These are phyloP conservation scores for Alloascoidea hylecoeti DNA, from an alignment of 805 yeast genomes.

Conservation along the genomic window DNA sequence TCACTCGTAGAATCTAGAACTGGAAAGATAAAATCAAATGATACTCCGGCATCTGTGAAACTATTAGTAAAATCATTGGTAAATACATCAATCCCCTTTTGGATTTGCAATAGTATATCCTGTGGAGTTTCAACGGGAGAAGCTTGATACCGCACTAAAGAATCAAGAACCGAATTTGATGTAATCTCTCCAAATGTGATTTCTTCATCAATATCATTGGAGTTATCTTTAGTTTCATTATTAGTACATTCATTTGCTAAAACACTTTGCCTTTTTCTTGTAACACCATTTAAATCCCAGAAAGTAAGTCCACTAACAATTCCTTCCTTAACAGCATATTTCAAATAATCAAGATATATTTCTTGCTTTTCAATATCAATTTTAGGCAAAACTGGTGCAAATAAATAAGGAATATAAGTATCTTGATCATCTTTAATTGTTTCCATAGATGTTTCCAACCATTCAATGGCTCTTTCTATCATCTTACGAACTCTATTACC, in stretches of 20 bases:
- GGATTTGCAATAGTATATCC: slow-evolving; percentile 15
- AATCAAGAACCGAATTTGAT: background rate
- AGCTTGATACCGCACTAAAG: background rate
- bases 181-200: background rate
- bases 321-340: slow-evolving; percentile 7
- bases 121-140: slow-evolving; percentile 15
- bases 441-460: slow-evolving; percentile 14
- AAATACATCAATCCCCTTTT: slow-evolving; percentile 20
- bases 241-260: background rate
- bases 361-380: slow-evolving; percentile 10
- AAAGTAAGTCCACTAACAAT: slow-evolving; percentile 9
- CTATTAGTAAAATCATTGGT: slow-evolving; percentile 14
- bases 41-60: slow-evolving; percentile 22
- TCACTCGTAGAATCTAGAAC: background rate
- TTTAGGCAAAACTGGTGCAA: slow-evolving; percentile 19
- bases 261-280: background rate
- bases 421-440: slow-evolving; percentile 4
- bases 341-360: slow-evolving; percentile 10
- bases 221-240: no score
- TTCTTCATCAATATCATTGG: no score
- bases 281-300: slow-evolving; percentile 5
- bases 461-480: slow-evolving; percentile 16
- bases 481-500: slow-evolving; percentile 20
- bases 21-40: slow-evolving; percentile 16
- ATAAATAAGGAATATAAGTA: slow-evolving; percentile 6